Evolutionary conservation across 129 eudicot species (phyloP).

Genomic region (Erigeron canadensis): DNA sequence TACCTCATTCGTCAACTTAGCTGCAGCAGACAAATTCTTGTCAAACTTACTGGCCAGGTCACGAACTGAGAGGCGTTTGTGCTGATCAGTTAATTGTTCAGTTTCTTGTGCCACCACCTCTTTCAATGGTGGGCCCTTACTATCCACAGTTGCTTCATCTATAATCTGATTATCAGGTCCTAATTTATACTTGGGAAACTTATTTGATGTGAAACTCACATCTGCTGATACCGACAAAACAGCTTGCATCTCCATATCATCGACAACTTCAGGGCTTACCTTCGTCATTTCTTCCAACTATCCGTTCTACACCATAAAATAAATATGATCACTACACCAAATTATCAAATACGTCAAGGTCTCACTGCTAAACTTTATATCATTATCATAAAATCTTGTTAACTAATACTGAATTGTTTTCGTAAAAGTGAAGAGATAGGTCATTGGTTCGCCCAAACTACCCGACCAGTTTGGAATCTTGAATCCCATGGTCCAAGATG

Average conservation of each 20-base stretch:
- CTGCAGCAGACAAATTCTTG: conserved; percentile 92
- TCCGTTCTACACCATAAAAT: conserved; percentile 28
- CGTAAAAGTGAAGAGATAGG: background rate
- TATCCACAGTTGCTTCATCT: conserved; percentile 69
- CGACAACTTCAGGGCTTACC: conserved; percentile 77
- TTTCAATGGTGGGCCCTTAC: conserved; percentile 71
- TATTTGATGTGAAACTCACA: conserved; percentile 70
- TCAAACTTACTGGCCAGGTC: conserved; percentile 95
- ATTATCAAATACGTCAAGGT: background rate
- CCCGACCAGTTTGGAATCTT: conserved; percentile 5
- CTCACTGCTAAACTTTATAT: background rate
- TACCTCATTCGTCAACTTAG: conserved; percentile 84
- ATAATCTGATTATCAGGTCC: conserved; percentile 83
- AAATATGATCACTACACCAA: background rate
- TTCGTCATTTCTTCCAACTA: conserved; percentile 59
- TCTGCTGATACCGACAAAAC: conserved; percentile 70
- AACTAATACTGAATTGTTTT: background rate
- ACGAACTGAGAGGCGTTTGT: conserved; percentile 91
- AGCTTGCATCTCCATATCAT: conserved; percentile 48
- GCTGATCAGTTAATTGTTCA: conserved; percentile 74
- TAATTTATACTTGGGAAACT: conserved; percentile 82
- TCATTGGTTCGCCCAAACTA: conserved; percentile 7
- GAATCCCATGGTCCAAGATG: conserved; percentile 16
- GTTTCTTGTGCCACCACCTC: conserved; percentile 85
- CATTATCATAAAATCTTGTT: too few relatives aligned